Base-by-base conservation (phyloP, 2,329 filamentous ascomycete species). In the Sporothrix pseudoabietina region DNA sequence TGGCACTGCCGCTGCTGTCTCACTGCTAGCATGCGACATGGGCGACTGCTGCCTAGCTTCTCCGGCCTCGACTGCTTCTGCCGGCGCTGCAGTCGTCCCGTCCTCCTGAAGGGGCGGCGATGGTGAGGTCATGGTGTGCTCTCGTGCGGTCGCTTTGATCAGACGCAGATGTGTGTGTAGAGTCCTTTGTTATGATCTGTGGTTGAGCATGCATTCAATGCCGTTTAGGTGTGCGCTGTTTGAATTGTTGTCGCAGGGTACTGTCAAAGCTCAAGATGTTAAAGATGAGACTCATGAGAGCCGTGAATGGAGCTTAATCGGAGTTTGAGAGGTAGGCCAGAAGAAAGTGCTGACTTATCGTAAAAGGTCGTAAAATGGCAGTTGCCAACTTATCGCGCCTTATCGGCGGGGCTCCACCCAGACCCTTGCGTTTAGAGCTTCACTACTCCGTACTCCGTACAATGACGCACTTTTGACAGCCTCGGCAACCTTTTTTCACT, bases 21-120 rank as follows among this genome's bases (percentile, higher is more conserved):
- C 39, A 39, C 54, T 71, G 52, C 54, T 71, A 10, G 54, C 22
- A 26, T 71, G 69, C 10, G 69, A 59, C 54, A 32, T 32, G 14
- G 54, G 47, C 1, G 68, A 41, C 19, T 52, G 66, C 5, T 52
- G 47, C 7, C 32, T 26, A 10, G 19, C 49, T 35, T 57, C 49
- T 35, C n/a, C 49, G 3, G 7, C 32, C n/a, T 71, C 9, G 9
- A 19, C 54, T 30, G 16, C 14, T n/a, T 19, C 10, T 26, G 35
- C 35, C 30, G 1, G 44, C 4, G 26, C 32, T 8, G 41, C 26
- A 6, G 47, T 14, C 26, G 65, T 12, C 16, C 19, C 47, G 26
- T 69, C 14, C 47, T 52, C 65, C 26, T 69, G 22, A 52, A 14
- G 12, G 12, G 65, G 65, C 26, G 65, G 44, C 10, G 65, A 52